Evolutionary conservation across 2,329 filamentous ascomycete genomes (phyloP), one percentile per base, ranked within the genome.

Genomic region (Venturia aucupariae): DNA sequence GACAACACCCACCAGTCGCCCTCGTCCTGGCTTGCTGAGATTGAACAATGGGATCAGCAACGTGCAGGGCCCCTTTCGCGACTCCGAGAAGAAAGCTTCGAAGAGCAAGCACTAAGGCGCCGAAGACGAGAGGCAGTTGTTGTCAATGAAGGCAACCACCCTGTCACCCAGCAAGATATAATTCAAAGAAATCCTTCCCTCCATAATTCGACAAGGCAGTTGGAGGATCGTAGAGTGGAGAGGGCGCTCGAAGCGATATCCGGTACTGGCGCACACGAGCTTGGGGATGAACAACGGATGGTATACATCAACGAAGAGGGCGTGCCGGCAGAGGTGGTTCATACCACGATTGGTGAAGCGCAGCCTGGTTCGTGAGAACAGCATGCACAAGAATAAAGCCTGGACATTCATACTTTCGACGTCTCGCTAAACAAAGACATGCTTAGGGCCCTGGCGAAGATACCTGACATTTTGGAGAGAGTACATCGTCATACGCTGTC

Each of bases 111-210:
- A 63, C 79, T 92, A 66, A 81, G 91, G 66, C 83, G 92, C 68
- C 83, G 90, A 61, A 84, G 93, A 71, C 83, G 92, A 68, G 91
- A 96, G 77, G 92, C 91, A 4, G 92, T 97, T 84, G 92, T 97
- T 24, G 79, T 96, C 65, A 93, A 92, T 70, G 91, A 96, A 71
- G 90, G 90, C n/a, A 90, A 85, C 27, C 82, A 87, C 39, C 88
- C 90, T 1, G 74, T 96, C 55, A 86, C 84, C 4, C 84, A 86
- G 67, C 85, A 85, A 55, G 90, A 96, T 72, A 95, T 96, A 42
- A 90, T 92, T 63, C 87, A 94, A 73, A 65, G 73, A 42, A 69
- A 71, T 44, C 46, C 39, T 35, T 38, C 41, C 1, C 42, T 32
- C 11, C 46, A 54, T 10, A 62, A 62, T 17, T 8, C 38, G 62